These are phyloP conservation scores for Botrytis squamosa DNA, from an alignment of 2,329 filamentous ascomycete genomes.

Conservation along the genomic window DNA sequence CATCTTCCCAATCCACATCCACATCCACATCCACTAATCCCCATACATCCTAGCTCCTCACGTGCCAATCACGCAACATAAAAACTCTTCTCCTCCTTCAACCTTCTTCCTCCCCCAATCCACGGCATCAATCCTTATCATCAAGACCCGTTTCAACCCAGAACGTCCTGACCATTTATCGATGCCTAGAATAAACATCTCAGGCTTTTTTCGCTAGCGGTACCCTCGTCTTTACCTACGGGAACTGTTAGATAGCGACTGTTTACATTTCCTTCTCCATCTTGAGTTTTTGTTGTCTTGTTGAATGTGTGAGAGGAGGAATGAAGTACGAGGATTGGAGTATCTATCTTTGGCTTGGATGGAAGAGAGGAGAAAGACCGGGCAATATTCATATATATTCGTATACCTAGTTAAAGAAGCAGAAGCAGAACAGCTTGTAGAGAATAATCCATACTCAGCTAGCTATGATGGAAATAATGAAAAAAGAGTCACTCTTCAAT, in stretches of 20 bases:
- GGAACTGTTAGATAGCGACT: conserved; percentile 97
- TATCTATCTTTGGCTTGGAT: not conserved
- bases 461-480: too few relatives aligned
- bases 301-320: not conserved
- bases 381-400: too few relatives aligned
- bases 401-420: too few relatives aligned
- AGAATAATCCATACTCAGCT: too few relatives aligned
- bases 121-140: conserved; percentile 91
- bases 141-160: conserved; percentile 72
- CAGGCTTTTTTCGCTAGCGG: conserved; percentile 99
- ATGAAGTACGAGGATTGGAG: not conserved
- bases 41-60: not conserved
- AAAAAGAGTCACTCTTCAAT: too few relatives aligned
- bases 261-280: conserved; percentile 62
- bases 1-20: too few relatives aligned
- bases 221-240: conserved; percentile 68
- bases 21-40: not conserved
- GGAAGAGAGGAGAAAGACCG: too few relatives aligned
- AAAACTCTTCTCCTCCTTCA: conserved; percentile 13
- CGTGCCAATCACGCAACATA: not conserved
- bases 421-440: too few relatives aligned
- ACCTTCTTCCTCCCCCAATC: conserved; percentile 35
- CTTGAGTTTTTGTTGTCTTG: conserved; percentile 16
- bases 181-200: conserved; percentile 77
- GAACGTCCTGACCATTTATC: conserved; percentile 87